A percentile compares a stretch with the other conserved stretches of the same genome.
These are phyloP conservation scores for Brassica incana DNA, from an alignment of 345 rosid genomes.

Conservation along the genomic window DNA sequence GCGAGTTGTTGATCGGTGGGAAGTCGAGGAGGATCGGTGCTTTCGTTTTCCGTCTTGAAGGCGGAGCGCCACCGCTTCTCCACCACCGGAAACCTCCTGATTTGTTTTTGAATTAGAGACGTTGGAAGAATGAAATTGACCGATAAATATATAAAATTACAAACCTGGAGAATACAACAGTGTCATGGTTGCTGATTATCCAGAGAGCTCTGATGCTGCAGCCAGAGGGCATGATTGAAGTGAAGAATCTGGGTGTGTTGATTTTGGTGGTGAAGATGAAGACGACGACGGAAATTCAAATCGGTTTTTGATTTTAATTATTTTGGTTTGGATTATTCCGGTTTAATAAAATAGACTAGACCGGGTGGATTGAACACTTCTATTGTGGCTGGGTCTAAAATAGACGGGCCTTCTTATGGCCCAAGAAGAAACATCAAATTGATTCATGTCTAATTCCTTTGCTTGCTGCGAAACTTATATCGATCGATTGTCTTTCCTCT, in stretches of 20 bases:
- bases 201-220: constrained; percentile 90
- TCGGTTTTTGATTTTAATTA: neutral
- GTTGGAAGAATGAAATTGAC: constrained; percentile 8
- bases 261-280: neutral
- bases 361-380: neutral
- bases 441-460: too few species aligned
- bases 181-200: constrained; percentile 73
- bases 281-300: neutral
- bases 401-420: neutral
- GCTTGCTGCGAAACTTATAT: too few species aligned
- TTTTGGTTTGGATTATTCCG: neutral
- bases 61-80: constrained; percentile 75
- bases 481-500: too few species aligned
- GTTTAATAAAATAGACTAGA: neutral
- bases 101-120: neutral
- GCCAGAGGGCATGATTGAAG: constrained; percentile 50
- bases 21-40: constrained; percentile 45
- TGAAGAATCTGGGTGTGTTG: neutral
- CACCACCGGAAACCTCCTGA: constrained; percentile 81
- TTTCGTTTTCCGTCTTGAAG: constrained; percentile 52
- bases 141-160: neutral
- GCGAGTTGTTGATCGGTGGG: constrained; percentile 75
- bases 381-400: neutral
- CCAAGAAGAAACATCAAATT: neutral
- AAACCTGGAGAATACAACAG: constrained; percentile 86